phyloP scores from a whole-genome alignment of 768 basidiomycete genomes.

The Aureoboletus auriporus region DNA sequence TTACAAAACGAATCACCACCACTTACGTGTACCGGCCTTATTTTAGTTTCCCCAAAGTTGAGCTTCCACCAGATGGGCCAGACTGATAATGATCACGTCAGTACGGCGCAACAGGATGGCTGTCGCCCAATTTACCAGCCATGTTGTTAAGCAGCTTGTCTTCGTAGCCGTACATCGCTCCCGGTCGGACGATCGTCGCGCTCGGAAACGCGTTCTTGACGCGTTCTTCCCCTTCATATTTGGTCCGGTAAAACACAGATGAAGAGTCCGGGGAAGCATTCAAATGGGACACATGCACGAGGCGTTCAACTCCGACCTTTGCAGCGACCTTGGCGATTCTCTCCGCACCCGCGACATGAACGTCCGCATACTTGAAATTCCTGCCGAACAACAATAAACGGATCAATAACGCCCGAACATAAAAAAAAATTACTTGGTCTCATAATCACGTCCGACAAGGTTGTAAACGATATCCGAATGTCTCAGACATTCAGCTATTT shows the following conservation, averaged over 20 bases:
- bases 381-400: constrained; percentile 37
- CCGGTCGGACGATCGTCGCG: constrained; percentile 87
- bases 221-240: constrained; percentile 84
- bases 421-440: constrained; percentile 72
- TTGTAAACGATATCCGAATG: constrained; percentile 98
- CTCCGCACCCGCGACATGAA: constrained; percentile 79
- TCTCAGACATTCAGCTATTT: constrained; percentile 89
- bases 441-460: constrained; percentile 88
- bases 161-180: constrained; percentile 87
- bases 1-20: constrained; percentile 16
- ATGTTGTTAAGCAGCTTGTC: constrained; percentile 93
- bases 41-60: constrained; percentile 81
- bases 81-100: constrained; percentile 33
- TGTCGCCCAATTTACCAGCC: constrained; percentile 57
- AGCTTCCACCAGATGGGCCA: constrained; percentile 95
- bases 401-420: neutral
- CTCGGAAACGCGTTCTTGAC: constrained; percentile 80
- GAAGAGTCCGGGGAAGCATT: constrained; percentile 78
- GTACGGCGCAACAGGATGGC: constrained; percentile 4
- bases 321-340: constrained; percentile 83
- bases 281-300: constrained; percentile 94
- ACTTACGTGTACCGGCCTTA: constrained; percentile 89
- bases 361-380: constrained; percentile 81
- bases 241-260: constrained; percentile 84
- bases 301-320: constrained; percentile 70